Percentiles rank a stretch among this genome's conserved stretches.
phyloP scores from a whole-genome alignment of 768 basidiomycete genomes.

The Trametes villosa region DNA sequence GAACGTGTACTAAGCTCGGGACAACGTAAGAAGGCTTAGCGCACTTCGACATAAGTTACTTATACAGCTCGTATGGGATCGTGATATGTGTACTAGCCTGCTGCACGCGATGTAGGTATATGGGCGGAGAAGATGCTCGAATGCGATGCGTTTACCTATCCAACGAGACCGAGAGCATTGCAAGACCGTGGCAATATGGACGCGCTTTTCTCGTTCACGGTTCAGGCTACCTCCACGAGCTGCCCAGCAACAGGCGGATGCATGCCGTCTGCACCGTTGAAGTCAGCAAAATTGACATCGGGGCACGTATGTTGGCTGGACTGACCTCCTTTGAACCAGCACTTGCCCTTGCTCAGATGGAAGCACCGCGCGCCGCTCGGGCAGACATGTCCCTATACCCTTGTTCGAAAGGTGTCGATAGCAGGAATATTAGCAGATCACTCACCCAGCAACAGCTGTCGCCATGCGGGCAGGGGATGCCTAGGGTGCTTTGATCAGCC shows the following conservation, averaged over 20 bases:
- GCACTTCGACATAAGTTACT: neutral
- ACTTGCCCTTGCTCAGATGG: conserved; percentile 78
- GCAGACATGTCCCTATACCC: conserved; percentile 64
- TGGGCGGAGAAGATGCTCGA: neutral
- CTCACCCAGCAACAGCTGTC: conserved; percentile 71
- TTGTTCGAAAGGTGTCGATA: neutral
- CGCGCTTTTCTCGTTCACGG: no score
- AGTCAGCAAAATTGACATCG: neutral
- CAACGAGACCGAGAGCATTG: neutral
- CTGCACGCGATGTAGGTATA: neutral
- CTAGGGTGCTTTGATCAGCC: conserved; percentile 39
- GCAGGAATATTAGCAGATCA: neutral
- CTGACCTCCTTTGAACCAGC: conserved; percentile 83
- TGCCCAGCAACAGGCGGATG: conserved; percentile 29
- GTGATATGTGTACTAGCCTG: neutral
- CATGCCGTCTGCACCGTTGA: conserved; percentile 43
- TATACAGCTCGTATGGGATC: neutral
- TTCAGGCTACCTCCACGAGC: conserved; percentile 4
- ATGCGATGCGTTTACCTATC: neutral
- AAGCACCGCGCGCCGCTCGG: conserved; percentile 63
- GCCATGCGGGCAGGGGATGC: conserved; percentile 75
- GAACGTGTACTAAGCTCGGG: neutral
- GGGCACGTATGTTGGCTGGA: conserved; percentile 1
- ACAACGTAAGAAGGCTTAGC: neutral
- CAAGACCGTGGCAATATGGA: neutral